A percentile compares a stretch with the other conserved stretches of the same genome.
Conservation (phyloP, 1,284 basidiomycete genomes). For the Ustilago trichophora region DNA sequence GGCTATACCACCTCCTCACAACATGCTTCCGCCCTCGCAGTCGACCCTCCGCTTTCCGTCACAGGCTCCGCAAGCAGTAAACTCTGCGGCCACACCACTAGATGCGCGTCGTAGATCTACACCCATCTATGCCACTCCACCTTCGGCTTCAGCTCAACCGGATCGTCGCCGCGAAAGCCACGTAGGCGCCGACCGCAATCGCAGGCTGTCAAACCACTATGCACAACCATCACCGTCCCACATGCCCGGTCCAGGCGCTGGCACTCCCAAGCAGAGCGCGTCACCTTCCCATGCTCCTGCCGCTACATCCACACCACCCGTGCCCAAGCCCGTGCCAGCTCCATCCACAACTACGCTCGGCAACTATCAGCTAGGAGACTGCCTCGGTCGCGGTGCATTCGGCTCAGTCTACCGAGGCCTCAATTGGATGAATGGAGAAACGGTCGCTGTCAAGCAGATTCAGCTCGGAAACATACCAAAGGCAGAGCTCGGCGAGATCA, state of each 20-base stretch:
- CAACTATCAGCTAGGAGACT: conserved; percentile 76
- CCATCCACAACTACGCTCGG: conserved; percentile 14
- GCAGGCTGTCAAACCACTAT: not conserved
- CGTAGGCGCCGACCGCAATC: not conserved
- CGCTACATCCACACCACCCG: not conserved
- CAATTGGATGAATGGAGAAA: conserved; percentile 87
- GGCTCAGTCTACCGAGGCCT: conserved; percentile 91
- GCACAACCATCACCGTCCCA: not conserved
- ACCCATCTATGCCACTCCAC: conserved; percentile 2
- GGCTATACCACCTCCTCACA: conserved; percentile 1
- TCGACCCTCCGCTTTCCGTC: conserved; percentile 34
- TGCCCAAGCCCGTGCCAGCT: not conserved
- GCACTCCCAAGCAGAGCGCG: conserved; percentile 1
- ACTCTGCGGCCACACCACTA: conserved; percentile 3
- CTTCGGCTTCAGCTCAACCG: not conserved
- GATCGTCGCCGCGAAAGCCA: conserved; percentile 9
- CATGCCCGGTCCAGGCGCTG: not conserved
- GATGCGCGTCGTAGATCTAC: conserved; percentile 24
- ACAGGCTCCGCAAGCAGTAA: conserved; percentile 8
- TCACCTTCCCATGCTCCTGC: not conserved
- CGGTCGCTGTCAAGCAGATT: conserved; percentile 67
- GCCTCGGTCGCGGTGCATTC: conserved; percentile 90
- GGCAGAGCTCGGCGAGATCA: conserved; percentile 91
- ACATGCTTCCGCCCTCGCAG: conserved; percentile 34
- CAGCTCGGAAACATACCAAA: conserved; percentile 89